Evolutionary conservation across 768 basidiomycete genomes (phyloP), one percentile per base, ranked within the genome.

Genomic region (Suillus weaverae): DNA sequence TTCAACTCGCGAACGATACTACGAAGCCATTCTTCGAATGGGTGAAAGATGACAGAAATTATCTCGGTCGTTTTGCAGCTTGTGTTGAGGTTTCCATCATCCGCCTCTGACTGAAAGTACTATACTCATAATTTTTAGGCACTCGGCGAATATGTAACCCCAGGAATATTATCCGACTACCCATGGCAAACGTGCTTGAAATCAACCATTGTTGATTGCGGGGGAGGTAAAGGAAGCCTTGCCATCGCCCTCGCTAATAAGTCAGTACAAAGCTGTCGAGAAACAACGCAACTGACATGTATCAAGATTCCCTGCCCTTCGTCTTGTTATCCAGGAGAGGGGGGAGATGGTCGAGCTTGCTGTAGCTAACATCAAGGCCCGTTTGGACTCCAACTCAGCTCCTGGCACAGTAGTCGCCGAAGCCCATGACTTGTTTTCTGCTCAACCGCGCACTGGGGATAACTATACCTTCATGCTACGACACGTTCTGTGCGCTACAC

Each of bases 141-240:
- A 22, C 8, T 62, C 57, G 62, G 62, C 35, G 60, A 61, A 60
- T 35, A 39, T 61, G 22, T 22, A 5, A 76, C 78, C 66, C 78
- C 78, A 35, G 79, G 79, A 3, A 77, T 80, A 26, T 73, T 76
- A 48, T 74, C 75, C 1, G 80, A 81, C 69, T 81, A 80, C 71
- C 75, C 79, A 30, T 80, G 80, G 79, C 72, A 67, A 26, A 71
- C 71, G 5, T 72, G 78, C 61, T 69, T 71, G 32, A 64, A 13
- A 78, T 78, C 64, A 77, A 80, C 73, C 14, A 75, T 81, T 50
- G 76, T 81, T 38, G 80, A 81, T 63, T 73, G 79, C 30, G 80
- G 80, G 65, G 79, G 80, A 39, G 80, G 79, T 6, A 78, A 78
- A 68, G 80, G 80, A 54, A 79, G 76, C 13, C 70, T 81, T 10